Evolutionary conservation across 805 yeast species (phyloP).

Genomic region (Kluyveromyces starmeri): DNA sequence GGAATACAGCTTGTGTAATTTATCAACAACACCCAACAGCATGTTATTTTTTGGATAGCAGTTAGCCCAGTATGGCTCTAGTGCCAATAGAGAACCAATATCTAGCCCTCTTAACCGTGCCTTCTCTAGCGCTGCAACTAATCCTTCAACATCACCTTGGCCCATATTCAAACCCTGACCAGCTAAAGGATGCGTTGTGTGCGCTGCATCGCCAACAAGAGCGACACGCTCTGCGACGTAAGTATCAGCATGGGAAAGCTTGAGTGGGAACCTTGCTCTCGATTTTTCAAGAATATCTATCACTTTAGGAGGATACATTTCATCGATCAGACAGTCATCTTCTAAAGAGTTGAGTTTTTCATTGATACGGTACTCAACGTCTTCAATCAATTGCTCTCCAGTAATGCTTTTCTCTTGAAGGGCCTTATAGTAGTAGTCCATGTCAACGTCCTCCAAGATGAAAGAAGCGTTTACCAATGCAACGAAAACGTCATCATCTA

Average conservation of each 20-base stretch:
- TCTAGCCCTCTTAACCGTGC: constrained; percentile 78
- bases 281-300: constrained; percentile 49
- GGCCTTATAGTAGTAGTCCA: constrained; percentile 53
- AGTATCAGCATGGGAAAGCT: constrained; percentile 82
- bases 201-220: constrained; percentile 97
- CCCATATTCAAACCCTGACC: constrained; percentile 99
- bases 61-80: constrained; percentile 83
- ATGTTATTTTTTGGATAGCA: constrained; percentile 74
- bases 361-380: constrained; percentile 60
- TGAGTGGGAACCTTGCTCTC: constrained; percentile 83
- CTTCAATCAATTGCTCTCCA: constrained; percentile 45
- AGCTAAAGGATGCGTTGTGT: constrained; percentile 92
- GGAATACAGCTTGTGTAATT: constrained; percentile 78
- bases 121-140: constrained; percentile 58
- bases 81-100: constrained; percentile 68
- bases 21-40: constrained; percentile 82
- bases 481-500: constrained; percentile 55
- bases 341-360: constrained; percentile 21
- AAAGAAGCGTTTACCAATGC: constrained; percentile 78
- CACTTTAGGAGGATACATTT: constrained; percentile 59
- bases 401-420: constrained; percentile 29
- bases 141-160: constrained; percentile 75
- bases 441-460: constrained; percentile 67
- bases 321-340: constrained; percentile 41
- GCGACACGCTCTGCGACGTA: constrained; percentile 82